Base-by-base conservation (phyloP, 2,329 filamentous ascomycete species). In the Aspergillus quadrilineatus region DNA sequence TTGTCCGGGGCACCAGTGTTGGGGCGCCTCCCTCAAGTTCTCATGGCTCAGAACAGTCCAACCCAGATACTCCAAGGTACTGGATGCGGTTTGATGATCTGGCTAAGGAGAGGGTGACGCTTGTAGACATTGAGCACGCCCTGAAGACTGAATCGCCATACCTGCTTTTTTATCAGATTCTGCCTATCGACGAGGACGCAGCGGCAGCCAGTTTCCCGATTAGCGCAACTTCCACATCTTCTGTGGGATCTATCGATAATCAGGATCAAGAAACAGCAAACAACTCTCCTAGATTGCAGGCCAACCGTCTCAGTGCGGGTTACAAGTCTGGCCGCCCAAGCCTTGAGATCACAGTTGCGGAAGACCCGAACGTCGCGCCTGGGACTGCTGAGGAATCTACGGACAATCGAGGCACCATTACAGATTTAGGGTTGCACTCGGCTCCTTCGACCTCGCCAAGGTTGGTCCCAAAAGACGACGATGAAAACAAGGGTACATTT, bases 1-100 rank as follows among this genome's bases (percentile, higher is more conserved):
- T 97, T 61, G 87, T 92, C 34, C 84, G 93, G 50, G 89, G 90
- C 3, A 86, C 86, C 72, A 84, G 63, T 75, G 79, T 67, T 34
- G 68, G 68, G 34, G 56, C 61, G 43, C 62, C 58, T 9, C 68
- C 66, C 6, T 61, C 70, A 26, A 65, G 64, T 42, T 66, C 65
- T 3, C 63, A 62, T 52, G 65, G 63, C 28, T 60, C 62, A 9
- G 64, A 69, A 17, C 58, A 62, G 5, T 63, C 69, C 12, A 63
- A 64, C 10, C 81, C 85, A 55, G 89, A 91, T 64, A 80, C 87
- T 57, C 84, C 89, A 60, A 85, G 88, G 10, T 85, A 87, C 61
- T 99, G 94, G 94, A 86, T 96, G 70, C 88, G 87, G 37, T 97
- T 96, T 65, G 94, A 99, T 69, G 94, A 99, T 70, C 79, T 97